Conservation (phyloP, 1,139 yeast species). For the Kluyveromyces marxianus region DNA sequence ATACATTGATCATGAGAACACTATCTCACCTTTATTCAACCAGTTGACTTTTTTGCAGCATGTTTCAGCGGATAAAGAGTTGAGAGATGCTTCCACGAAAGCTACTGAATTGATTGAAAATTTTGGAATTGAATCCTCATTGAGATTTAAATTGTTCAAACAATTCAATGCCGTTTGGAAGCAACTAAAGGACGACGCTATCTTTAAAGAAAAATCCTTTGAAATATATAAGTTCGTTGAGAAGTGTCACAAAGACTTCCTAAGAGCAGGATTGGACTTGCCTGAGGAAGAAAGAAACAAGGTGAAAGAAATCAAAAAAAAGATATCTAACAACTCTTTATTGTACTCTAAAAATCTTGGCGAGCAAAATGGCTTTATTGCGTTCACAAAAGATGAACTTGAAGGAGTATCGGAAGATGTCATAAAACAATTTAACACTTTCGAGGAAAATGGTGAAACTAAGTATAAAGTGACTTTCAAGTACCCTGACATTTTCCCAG, state of each 20-base stretch:
- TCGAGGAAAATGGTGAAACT: constrained; percentile 32
- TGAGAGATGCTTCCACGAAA: constrained; percentile 63
- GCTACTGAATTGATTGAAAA: constrained; percentile 53
- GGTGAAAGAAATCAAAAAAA: constrained; percentile 51
- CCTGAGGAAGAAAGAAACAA: constrained; percentile 47
- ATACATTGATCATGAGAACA: constrained; percentile 44
- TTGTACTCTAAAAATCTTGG: constrained; percentile 59
- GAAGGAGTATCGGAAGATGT: constrained; percentile 67
- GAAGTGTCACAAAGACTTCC: constrained; percentile 47
- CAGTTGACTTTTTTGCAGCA: constrained; percentile 60
- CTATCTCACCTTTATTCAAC: constrained; percentile 36
- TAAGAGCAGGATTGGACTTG: constrained; percentile 61
- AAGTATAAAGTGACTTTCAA: constrained; percentile 67
- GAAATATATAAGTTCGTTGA: constrained; percentile 54
- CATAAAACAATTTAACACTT: constrained; percentile 47
- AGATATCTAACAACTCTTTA: constrained; percentile 49
- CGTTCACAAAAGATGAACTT: constrained; percentile 57
- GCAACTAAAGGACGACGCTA: constrained; percentile 27
- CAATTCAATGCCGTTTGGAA: constrained; percentile 47
- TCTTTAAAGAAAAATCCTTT: constrained; percentile 32
- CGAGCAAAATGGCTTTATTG: constrained; percentile 56
- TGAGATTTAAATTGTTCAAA: constrained; percentile 61
- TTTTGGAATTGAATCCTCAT: constrained; percentile 52
- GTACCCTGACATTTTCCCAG: constrained; percentile 73
- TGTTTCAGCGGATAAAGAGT: constrained; percentile 52